Evolutionary conservation across 352 stramenopile species (phyloP), one percentile per base, ranked within the genome.

Genomic region (Salisapilia sapeloensis): DNA sequence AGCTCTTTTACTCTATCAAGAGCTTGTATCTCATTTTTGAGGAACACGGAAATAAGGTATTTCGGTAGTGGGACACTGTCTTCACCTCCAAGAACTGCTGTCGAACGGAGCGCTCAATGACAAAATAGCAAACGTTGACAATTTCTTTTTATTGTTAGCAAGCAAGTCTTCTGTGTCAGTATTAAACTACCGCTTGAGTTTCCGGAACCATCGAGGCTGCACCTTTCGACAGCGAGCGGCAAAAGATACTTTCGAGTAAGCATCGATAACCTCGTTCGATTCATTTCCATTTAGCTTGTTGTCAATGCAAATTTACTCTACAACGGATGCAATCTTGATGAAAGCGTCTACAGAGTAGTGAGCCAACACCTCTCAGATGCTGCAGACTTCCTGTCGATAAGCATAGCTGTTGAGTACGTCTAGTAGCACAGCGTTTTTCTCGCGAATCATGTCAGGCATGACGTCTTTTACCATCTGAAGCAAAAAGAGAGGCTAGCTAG

Each of bases 331-430:
- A 27, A 82, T 74, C 24, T 72, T 63, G 12, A 53, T 67, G 48
- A 86, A 82, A 22, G 70, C 54, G 33, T 86, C 70, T 42, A 77
- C 61, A 6, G 70, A 77, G 38, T 79, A 69, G 24, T 60, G 48
- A 15, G 52, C 46, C 13, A 78, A 45, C 4, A 76, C 45, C 7
- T 38, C 45, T 30, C 67, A 63, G 27, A 76, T 41, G 8, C 45
- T 43, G 12, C 53, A n/a, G n/a, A n/a, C 2, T 35, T 25, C 1
- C 21, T 6, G 1, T 5, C 4, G 10, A n/a, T 30, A 13, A 9
- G 33, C 30, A 15, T 29, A 47, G 14, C 33, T 14, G 8, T 35
- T 30, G 6, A 77, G 30, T 9, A 58, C 43, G 0, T 40, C 37
- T 11, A 40, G 42, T 11, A 78, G 41, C 22, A 51, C 31, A n/a